Percentiles rank a stretch among this genome's conserved stretches.
Evolutionary conservation across 2,329 filamentous ascomycete genomes (phyloP).

Genomic region (Aureobasidium vineae): DNA sequence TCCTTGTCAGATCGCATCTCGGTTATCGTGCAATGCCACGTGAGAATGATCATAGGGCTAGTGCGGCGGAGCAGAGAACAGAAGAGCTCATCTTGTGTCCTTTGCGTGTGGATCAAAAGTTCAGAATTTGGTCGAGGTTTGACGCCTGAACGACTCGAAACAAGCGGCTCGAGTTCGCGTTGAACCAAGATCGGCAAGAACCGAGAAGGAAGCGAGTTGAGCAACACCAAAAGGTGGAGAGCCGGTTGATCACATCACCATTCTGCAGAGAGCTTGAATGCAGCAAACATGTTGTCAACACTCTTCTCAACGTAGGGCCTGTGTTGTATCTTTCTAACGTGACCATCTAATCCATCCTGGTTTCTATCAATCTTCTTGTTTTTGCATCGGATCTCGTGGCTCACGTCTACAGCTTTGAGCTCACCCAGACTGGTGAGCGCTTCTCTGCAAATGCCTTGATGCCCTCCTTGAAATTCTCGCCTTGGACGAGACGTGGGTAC

Average conservation of each 20-base stretch:
- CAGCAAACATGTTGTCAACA: constrained; percentile 7
- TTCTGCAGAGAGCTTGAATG: background rate
- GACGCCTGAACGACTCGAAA: constrained; percentile 10
- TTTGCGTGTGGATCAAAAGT: background rate
- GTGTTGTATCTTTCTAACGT: background rate
- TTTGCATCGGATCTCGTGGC: too few relatives aligned
- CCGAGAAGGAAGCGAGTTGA: constrained; percentile 8
- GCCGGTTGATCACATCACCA: constrained; percentile 16
- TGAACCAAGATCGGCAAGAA: constrained; percentile 1
- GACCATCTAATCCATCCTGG: too few relatives aligned
- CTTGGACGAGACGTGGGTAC: constrained; percentile 44
- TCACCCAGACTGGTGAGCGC: constrained; percentile 50
- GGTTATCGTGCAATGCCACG: constrained; percentile 5
- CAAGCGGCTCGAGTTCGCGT: constrained; percentile 3
- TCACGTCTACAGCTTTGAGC: constrained; percentile 46
- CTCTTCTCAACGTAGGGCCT: background rate
- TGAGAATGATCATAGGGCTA: background rate
- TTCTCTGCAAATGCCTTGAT: constrained; percentile 54
- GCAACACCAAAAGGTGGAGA: constrained; percentile 14
- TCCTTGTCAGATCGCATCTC: constrained; percentile 15
- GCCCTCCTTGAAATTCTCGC: constrained; percentile 53
- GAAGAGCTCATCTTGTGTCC: background rate
- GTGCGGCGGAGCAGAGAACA: background rate
- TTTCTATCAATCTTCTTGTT: too few relatives aligned
- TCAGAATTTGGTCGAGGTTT: background rate